A percentile compares a stretch with the other conserved stretches of the same genome.
These are phyloP conservation scores for Taphrina communis DNA, from an alignment of 1,139 yeast species.

Conservation along the genomic window DNA sequence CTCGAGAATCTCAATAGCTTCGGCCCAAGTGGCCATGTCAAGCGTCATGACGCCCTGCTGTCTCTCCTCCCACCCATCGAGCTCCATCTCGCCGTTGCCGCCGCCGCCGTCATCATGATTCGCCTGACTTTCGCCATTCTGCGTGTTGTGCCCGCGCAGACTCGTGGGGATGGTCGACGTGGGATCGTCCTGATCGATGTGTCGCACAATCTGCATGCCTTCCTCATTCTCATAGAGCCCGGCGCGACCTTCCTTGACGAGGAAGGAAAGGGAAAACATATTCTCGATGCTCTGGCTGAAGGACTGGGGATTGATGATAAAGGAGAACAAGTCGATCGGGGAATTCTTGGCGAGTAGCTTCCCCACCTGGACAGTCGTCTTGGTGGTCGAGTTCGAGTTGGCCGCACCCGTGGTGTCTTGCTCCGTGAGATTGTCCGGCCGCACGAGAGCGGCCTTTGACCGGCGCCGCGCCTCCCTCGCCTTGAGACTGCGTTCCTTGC, in stretches of 20 bases:
- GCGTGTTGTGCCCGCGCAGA: not conserved
- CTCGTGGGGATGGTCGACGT: slow-evolving; percentile 25
- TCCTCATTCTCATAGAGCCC: slow-evolving; percentile 57
- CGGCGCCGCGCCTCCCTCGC: slow-evolving; percentile 42
- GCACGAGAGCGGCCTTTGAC: slow-evolving; percentile 32
- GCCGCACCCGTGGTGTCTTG: slow-evolving; percentile 36
- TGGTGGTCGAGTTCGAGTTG: slow-evolving; percentile 60
- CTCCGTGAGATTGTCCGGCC: slow-evolving; percentile 50
- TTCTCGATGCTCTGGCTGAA: slow-evolving; percentile 84
- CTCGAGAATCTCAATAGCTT: slow-evolving; percentile 33
- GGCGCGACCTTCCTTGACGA: slow-evolving; percentile 74
- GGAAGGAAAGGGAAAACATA: slow-evolving; percentile 77
- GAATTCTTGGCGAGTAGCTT: slow-evolving; percentile 40
- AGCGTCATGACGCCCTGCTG: slow-evolving; percentile 39
- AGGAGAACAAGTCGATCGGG: slow-evolving; percentile 65
- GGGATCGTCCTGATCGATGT: slow-evolving; percentile 35
- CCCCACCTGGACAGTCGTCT: slow-evolving; percentile 50
- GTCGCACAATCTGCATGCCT: slow-evolving; percentile 56
- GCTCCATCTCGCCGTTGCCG: not conserved
- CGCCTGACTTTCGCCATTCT: not conserved
- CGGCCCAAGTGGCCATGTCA: slow-evolving; percentile 31
- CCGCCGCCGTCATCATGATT: not conserved
- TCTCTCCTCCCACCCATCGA: slow-evolving; percentile 34
- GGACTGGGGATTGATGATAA: slow-evolving; percentile 74
- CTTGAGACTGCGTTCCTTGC: slow-evolving; percentile 51